Conservation (phyloP, 2,329 filamentous ascomycete genomes). For the Colletotrichum ledebouriae region DNA sequence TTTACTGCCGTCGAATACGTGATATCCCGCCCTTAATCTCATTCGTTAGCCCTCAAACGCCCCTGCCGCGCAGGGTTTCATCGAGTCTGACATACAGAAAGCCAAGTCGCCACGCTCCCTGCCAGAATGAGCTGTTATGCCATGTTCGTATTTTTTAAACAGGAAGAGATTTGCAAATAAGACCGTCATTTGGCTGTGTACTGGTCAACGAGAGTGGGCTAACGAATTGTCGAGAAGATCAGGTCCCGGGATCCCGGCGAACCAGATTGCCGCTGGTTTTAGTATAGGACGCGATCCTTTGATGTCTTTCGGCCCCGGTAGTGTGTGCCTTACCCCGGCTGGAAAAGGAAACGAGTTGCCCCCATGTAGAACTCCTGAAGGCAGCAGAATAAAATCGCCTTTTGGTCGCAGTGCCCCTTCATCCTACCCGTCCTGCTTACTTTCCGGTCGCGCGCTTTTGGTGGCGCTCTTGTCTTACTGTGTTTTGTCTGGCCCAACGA, state of each 20-base stretch:
- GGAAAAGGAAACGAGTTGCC: no score
- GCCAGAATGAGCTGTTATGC: constrained; percentile 1
- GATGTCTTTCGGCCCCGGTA: neutral
- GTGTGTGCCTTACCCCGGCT: neutral
- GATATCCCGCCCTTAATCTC: no score
- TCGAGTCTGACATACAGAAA: constrained; percentile 10
- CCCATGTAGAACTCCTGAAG: neutral
- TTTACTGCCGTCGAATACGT: no score
- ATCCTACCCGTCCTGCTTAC: neutral
- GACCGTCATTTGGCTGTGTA: neutral
- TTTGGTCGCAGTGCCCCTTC: neutral
- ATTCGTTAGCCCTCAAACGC: constrained; percentile 10
- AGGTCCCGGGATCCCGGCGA: no score
- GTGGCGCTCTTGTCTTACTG: neutral
- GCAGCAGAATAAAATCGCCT: neutral
- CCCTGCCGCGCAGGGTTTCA: neutral
- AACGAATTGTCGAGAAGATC: no score
- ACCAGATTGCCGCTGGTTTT: neutral
- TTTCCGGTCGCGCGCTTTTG: neutral
- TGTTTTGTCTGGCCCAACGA: neutral
- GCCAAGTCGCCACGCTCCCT: neutral
- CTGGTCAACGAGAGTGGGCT: no score
- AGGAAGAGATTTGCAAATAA: neutral
- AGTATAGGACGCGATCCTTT: constrained; percentile 5
- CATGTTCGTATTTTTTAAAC: neutral